Base-by-base conservation (phyloP, 2,329 filamentous ascomycete genomes). In the Clarireedia hainanense region DNA sequence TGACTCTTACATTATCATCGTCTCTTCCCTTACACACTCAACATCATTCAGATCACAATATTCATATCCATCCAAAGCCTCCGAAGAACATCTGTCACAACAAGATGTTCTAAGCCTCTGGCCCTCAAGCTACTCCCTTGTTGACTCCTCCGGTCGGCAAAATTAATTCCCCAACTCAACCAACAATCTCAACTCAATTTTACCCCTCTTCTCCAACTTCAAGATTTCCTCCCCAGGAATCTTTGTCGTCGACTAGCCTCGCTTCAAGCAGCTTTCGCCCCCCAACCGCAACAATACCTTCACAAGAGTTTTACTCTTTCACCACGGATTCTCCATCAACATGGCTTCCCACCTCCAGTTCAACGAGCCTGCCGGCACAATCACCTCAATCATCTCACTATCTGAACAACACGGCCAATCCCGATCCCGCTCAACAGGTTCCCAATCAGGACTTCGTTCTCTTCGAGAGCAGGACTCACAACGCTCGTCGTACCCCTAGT, bases 271-370 rank as follows among this genome's bases (percentile, higher is more conserved):
- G 78, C 81, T 80, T 75, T 71, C 72, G 73, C 74, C 71, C 70
- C 67, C 71, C 69, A 68, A 78, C 77, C 76, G 74, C 75, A 74
- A 83, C 75, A 75, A 83, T 83, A 80, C 71, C 77, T 75, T 71
- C 73, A 69, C 80, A 77, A 82, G 84, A 85, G 81, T 81, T 79
- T 65, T 69, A 77, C 81, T 84, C 88, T 84, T 85, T 86, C 85
- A 90, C 80, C 80, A 91, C 87, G 87, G 86, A 87, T 88, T 81
- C 83, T 73, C 71, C 74, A 72, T 82, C 83, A 90, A 67, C 80
- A 91, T 91, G 88, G 88, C 86, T 80, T 84, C 81, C 85, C 50
- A 52, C 42, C 80, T 84, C 83, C 76, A 82, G 76, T 76, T 76
- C 78, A 69, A 67, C 76, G 72, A 80, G 75, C 78, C 79, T 76